Conservation (phyloP, 495 filamentous ascomycete species). For the Talaromyces borbonicus region DNA sequence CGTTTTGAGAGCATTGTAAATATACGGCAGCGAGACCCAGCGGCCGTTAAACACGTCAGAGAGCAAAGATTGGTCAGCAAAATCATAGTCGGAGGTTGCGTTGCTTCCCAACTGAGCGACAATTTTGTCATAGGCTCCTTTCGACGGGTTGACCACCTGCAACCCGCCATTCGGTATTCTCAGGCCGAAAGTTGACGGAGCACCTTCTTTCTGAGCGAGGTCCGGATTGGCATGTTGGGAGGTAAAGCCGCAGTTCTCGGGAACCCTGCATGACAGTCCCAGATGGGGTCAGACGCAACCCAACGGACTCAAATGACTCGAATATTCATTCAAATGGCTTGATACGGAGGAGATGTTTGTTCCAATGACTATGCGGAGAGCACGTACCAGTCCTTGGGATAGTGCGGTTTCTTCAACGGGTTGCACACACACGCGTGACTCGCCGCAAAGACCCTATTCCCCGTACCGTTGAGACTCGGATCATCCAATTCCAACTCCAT, state of each 20-base stretch:
- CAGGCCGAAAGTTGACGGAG: slow-evolving; percentile 41
- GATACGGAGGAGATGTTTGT: no score
- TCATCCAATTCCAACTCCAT: slow-evolving; percentile 64
- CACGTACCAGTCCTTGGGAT: slow-evolving; percentile 60
- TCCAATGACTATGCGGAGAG: no score
- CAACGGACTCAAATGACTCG: no score
- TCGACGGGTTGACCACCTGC: slow-evolving; percentile 58
- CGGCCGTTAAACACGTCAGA: slow-evolving; percentile 52
- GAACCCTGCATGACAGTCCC: slow-evolving; percentile 32
- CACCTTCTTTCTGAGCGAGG: slow-evolving; percentile 44
- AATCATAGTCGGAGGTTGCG: slow-evolving; percentile 46
- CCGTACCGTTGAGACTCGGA: slow-evolving; percentile 38
- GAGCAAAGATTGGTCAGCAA: slow-evolving; percentile 68
- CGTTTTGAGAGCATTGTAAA: slow-evolving; percentile 79
- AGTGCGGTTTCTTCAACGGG: slow-evolving; percentile 63
- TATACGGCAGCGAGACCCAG: slow-evolving; percentile 67
- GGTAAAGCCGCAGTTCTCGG: slow-evolving; percentile 67
- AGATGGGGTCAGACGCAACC: no score
- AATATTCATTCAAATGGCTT: no score
- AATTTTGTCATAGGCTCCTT: slow-evolving; percentile 47
- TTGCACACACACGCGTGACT: slow-evolving; percentile 78
- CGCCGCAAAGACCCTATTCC: slow-evolving; percentile 56
- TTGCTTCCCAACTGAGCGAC: slow-evolving; percentile 20
- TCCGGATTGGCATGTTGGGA: slow-evolving; percentile 51
- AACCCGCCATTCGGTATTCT: slow-evolving; percentile 67